phyloP scores from a whole-genome alignment of 441 rosid genomes.

The Arabidopsis hybrid region DNA sequence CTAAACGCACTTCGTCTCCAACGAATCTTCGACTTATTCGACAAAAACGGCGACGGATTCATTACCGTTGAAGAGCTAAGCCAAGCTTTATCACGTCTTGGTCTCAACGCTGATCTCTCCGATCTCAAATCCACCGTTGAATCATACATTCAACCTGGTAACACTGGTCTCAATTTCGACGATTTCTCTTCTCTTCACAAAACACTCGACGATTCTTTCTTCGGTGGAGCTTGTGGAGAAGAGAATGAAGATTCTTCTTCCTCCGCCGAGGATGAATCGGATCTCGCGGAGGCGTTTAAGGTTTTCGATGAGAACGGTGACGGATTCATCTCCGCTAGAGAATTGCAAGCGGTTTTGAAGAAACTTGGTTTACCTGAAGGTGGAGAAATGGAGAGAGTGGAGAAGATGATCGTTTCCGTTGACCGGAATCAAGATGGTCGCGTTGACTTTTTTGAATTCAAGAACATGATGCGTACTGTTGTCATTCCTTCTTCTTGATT shows the following conservation, averaged over 20 bases:
- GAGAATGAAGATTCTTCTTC: conserved; percentile 32
- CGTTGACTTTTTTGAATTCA: conserved; percentile 90
- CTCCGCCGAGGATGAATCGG: conserved; percentile 51
- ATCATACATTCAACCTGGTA: conserved; percentile 64
- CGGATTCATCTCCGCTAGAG: conserved; percentile 79
- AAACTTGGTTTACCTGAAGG: conserved; percentile 83
- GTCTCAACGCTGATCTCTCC: conserved; percentile 70
- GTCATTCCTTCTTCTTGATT: conserved; percentile 55
- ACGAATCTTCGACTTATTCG: conserved; percentile 81
- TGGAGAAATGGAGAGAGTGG: conserved; percentile 68
- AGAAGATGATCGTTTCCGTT: conserved; percentile 82
- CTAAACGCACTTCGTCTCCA: conserved; percentile 89
- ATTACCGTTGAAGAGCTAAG: conserved; percentile 70
- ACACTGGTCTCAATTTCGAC: conserved; percentile 62
- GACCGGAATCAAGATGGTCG: conserved; percentile 82
- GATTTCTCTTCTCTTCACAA: conserved; percentile 71
- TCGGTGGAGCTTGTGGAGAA: conserved; percentile 42
- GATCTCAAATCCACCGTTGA: conserved; percentile 68
- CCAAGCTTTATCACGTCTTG: conserved; percentile 69
- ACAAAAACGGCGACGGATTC: conserved; percentile 76
- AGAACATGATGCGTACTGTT: conserved; percentile 86
- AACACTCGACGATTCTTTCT: conserved; percentile 61
- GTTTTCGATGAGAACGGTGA: conserved; percentile 95
- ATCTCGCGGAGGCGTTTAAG: conserved; percentile 84
- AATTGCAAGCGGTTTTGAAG: conserved; percentile 72